phyloP scores from a whole-genome alignment of 805 yeast genomes.

The Metschnikowia picachoensis region DNA sequence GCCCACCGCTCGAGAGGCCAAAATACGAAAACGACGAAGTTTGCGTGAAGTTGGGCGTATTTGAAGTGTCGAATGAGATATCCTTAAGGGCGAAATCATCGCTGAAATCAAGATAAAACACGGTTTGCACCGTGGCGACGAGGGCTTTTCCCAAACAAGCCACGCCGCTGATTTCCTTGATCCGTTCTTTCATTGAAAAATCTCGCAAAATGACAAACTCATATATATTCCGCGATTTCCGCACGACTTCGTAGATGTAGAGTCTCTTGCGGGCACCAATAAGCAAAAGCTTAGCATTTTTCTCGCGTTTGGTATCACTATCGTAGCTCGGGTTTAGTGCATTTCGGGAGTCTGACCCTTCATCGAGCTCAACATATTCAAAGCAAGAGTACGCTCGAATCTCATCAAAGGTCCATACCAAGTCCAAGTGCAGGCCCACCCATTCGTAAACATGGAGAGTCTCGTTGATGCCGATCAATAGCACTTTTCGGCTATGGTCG shows the following conservation, averaged over 20 bases:
- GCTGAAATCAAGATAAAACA: constrained; percentile 24
- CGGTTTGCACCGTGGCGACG: constrained; percentile 25
- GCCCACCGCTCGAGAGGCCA: constrained; percentile 32
- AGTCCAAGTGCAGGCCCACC: constrained; percentile 33
- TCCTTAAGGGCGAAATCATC: constrained; percentile 15
- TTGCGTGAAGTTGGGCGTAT: constrained; percentile 18
- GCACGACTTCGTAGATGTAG: constrained; percentile 23
- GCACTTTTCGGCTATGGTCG: constrained; percentile 21
- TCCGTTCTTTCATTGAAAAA: constrained; percentile 28
- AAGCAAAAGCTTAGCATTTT: constrained; percentile 20
- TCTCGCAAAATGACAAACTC: constrained; percentile 24
- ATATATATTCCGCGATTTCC: constrained; percentile 29
- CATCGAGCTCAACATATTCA: background rate
- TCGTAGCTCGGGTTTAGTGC: background rate
- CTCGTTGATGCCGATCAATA: constrained; percentile 25
- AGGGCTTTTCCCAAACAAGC: constrained; percentile 7
- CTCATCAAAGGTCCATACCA: constrained; percentile 29
- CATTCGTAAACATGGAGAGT: constrained; percentile 23
- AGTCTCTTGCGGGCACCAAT: constrained; percentile 31
- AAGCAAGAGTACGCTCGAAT: constrained; percentile 4
- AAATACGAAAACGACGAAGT: constrained; percentile 36
- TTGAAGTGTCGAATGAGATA: constrained; percentile 20
- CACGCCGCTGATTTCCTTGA: constrained; percentile 20
- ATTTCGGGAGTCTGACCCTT: background rate
- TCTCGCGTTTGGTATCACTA: background rate